Evolutionary conservation across 83 land plant genomes (phyloP), one percentile per base, ranked within the genome.

Genomic region (Thuja plicata): DNA sequence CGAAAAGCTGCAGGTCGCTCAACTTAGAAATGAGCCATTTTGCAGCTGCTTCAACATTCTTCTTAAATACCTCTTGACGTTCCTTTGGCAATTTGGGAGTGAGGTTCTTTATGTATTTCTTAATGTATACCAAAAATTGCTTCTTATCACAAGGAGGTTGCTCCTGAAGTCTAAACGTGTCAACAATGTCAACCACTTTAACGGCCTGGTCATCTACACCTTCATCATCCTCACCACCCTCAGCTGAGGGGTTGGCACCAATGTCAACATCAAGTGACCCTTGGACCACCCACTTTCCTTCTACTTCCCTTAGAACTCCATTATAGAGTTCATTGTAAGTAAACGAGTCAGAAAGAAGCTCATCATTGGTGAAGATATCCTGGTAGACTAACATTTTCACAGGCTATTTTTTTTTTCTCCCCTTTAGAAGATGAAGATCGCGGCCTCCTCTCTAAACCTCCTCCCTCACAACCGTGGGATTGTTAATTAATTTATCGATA

Each of bases 121-220:
- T 96, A 15, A 93, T 92, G 89, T 55, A 94, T 0, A 93, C 86
- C 35, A 97, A 87, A 88, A 96, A 94, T 48, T 89, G 90, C 89
- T 97, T 97, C 91, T 96, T 97, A 91, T 97, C 97, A 89, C 93
- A 94, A 5, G 97, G 8, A 40, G 97, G 97, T 94, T 95, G 97
- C 86, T 94, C 95, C 93, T 96, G 97, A 40, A 98, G 95, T 48
- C 97, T 90, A 89, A 98, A 98, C 13, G 99, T 98, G 90, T 97
- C 99, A 73, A 96, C 95, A 90, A 98, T 98, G 91, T 98, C 99
- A 40, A 98, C 99, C 82, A 98, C 99, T 89, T 98, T 98, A 13
- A 89, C 93, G 66, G 98, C 94, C 87, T 91, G 88, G 35, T 93
- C 94, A 79, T 92, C 90, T 73, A 90, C 89, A 62, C 94, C 90